Conservation (phyloP, 2,329 filamentous ascomycete genomes). For the Clarireedia monteithiana region DNA sequence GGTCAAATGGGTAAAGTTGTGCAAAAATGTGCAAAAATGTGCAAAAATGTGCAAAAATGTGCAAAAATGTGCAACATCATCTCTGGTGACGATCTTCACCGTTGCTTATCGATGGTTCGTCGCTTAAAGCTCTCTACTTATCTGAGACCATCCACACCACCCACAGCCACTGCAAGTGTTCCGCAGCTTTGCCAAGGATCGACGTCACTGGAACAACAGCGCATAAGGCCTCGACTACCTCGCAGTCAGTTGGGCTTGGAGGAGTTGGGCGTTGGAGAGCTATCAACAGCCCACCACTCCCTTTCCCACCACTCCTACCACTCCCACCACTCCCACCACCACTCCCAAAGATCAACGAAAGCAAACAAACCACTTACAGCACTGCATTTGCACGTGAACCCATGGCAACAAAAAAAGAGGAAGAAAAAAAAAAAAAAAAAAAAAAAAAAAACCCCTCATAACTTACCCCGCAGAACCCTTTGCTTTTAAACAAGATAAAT, state of each 20-base stretch:
- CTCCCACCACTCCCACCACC: background rate
- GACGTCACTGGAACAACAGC: conserved; percentile 1
- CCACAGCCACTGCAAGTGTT: background rate
- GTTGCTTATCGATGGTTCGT: background rate
- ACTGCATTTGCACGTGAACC: background rate
- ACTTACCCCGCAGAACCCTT: conserved; percentile 2
- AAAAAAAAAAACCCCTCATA: no score
- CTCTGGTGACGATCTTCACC: background rate
- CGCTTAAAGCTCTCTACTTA: background rate
- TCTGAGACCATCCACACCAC: no score
- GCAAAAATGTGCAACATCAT: background rate
- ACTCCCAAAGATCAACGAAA: background rate
- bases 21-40: no score
- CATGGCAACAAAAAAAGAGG: background rate
- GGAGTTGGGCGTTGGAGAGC: background rate
- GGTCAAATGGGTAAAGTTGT: no score
- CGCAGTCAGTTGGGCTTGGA: background rate
- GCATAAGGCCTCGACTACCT: background rate
- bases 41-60: background rate
- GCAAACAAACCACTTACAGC: background rate
- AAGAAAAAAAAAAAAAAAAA: background rate
- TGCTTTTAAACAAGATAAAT: background rate
- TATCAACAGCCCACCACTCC: background rate
- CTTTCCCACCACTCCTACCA: no score
- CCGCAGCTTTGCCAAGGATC: background rate